phyloP scores from a whole-genome alignment of 768 basidiomycete genomes.

The Leccinum uliginosum region DNA sequence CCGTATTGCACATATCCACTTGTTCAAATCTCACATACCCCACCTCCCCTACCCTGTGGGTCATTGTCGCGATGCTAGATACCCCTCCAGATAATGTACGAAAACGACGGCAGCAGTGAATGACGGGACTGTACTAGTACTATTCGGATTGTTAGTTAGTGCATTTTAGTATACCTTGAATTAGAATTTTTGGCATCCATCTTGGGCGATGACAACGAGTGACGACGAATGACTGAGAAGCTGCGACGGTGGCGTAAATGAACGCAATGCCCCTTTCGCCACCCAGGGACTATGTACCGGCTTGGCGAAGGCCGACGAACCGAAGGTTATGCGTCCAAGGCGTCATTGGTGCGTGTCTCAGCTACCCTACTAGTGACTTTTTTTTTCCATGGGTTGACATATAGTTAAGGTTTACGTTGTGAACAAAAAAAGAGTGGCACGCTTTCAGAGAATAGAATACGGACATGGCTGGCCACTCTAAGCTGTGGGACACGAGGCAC shows the following conservation, averaged over 20 bases:
- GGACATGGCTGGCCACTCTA: background rate
- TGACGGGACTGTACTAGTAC: constrained; percentile 32
- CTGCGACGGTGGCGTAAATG: constrained; percentile 13
- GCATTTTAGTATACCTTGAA: constrained; percentile 34
- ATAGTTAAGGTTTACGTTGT: constrained; percentile 20
- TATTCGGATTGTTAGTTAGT: constrained; percentile 28
- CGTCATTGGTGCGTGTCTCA: constrained; percentile 11
- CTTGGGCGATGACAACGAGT: background rate
- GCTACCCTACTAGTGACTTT: constrained; percentile 15
- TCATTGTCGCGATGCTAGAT: constrained; percentile 33
- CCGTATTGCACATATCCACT: constrained; percentile 29
- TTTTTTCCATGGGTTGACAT: constrained; percentile 15
- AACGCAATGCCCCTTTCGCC: constrained; percentile 13
- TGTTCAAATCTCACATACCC: constrained; percentile 15
- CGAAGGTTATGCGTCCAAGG: constrained; percentile 10
- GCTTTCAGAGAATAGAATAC: constrained; percentile 3
- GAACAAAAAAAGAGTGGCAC: constrained; percentile 3
- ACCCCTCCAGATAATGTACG: constrained; percentile 28
- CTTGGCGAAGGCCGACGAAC: constrained; percentile 15
- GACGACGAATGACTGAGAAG: background rate
- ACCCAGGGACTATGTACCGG: constrained; percentile 19
- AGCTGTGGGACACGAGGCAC: constrained; percentile 23
- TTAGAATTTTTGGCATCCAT: constrained; percentile 29
- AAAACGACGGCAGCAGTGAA: constrained; percentile 24
- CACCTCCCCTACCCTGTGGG: constrained; percentile 10